A percentile compares a stretch with the other conserved stretches of the same genome.
These are phyloP conservation scores for Chalaropsis ovoidea DNA, from an alignment of 2,329 filamentous ascomycete species.

Conservation along the genomic window DNA sequence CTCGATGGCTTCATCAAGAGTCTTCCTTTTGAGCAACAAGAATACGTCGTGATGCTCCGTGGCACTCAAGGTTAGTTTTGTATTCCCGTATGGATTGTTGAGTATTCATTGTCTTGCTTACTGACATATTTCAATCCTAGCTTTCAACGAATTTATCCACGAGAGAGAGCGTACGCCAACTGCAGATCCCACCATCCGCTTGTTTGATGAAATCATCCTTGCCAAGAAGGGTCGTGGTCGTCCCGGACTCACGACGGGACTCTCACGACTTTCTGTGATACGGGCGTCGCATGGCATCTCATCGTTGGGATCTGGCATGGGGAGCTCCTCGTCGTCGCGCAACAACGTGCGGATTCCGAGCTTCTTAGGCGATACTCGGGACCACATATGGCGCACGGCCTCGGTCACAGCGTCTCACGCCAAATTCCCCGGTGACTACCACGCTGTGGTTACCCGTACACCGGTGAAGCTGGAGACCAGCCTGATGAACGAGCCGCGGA, in stretches of 20 bases:
- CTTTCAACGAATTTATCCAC: constrained; percentile 75
- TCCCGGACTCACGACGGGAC: constrained; percentile 53
- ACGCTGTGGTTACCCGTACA: constrained; percentile 50
- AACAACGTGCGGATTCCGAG: constrained; percentile 39
- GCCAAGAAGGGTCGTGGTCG: constrained; percentile 63
- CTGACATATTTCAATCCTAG: constrained; percentile 24
- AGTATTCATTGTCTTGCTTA: not conserved
- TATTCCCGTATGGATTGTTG: not conserved
- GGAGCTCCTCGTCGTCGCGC: constrained; percentile 28
- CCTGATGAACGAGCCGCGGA: constrained; percentile 83
- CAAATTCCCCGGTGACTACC: constrained; percentile 54
- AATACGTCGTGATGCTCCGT: constrained; percentile 53
- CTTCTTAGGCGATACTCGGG: constrained; percentile 61
- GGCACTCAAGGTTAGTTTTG: constrained; percentile 51
- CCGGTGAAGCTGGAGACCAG: constrained; percentile 76
- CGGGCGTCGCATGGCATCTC: constrained; percentile 41
- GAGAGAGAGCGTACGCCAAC: constrained; percentile 59
- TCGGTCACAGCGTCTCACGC: constrained; percentile 51
- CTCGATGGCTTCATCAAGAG: constrained; percentile 56
- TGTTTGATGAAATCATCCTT: constrained; percentile 77
- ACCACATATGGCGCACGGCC: constrained; percentile 69
- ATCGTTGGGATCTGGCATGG: constrained; percentile 29
- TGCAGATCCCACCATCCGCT: constrained; percentile 55
- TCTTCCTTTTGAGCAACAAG: constrained; percentile 55
- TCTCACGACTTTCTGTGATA: constrained; percentile 52